phyloP scores from a whole-genome alignment of 768 basidiomycete species.

The Hortiboletus campestris region DNA sequence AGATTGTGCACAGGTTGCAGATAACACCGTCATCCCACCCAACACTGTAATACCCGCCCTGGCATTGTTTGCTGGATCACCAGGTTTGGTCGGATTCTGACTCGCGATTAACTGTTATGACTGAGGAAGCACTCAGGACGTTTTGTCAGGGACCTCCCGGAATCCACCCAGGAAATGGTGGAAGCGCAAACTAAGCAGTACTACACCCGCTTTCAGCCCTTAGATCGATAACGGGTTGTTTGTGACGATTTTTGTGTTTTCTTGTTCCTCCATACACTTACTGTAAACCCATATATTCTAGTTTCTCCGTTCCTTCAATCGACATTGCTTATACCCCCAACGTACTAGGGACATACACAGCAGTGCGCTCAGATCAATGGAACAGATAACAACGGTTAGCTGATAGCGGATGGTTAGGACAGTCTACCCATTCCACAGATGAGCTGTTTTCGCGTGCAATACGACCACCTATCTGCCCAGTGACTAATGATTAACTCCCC shows the following conservation, averaged over 20 bases:
- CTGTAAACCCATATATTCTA: conserved; percentile 4
- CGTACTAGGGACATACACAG: not conserved
- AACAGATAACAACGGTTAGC: too few relatives aligned
- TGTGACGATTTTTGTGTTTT: not conserved
- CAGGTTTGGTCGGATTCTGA: conserved; percentile 51
- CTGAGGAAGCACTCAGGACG: conserved; percentile 50
- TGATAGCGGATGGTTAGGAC: too few relatives aligned
- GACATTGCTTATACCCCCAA: not conserved
- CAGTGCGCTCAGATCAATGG: too few relatives aligned
- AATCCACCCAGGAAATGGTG: conserved; percentile 90
- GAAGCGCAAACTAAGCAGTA: conserved; percentile 83
- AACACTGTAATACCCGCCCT: conserved; percentile 92
- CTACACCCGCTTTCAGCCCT: conserved; percentile 78
- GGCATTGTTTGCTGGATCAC: conserved; percentile 82
- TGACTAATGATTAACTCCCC: not conserved
- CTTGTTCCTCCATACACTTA: not conserved
- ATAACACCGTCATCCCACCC: conserved; percentile 86
- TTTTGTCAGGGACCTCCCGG: conserved; percentile 82
- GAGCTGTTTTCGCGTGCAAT: not conserved
- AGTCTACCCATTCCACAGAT: too few relatives aligned
- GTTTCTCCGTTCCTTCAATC: not conserved
- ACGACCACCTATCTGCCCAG: not conserved
- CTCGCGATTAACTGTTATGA: not conserved
- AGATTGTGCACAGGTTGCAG: conserved; percentile 87
- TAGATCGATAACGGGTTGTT: conserved; percentile 35